Evolutionary conservation across 2,329 filamentous ascomycete species (phyloP).

Genomic region (Fusarium avenaceum): DNA sequence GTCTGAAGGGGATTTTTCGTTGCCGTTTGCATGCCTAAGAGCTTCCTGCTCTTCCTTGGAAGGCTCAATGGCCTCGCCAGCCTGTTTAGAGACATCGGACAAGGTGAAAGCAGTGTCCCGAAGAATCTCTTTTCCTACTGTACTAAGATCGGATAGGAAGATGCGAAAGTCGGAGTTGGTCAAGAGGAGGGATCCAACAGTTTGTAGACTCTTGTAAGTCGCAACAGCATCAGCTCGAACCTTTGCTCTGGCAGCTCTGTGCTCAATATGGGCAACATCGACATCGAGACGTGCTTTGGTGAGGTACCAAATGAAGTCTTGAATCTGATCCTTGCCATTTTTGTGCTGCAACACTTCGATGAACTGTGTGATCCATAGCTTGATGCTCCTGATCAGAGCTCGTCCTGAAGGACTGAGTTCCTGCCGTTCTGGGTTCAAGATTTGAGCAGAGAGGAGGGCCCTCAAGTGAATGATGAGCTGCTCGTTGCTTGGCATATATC

Average conservation of each 20-base stretch:
- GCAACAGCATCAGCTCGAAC: slow-evolving; percentile 54
- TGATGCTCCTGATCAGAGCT: slow-evolving; percentile 77
- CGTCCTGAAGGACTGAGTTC: slow-evolving; percentile 84
- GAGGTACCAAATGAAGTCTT: slow-evolving; percentile 91
- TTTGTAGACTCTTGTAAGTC: slow-evolving; percentile 83
- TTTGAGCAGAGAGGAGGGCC: slow-evolving; percentile 80
- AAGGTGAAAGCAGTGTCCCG: slow-evolving; percentile 86
- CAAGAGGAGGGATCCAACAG: slow-evolving; percentile 85
- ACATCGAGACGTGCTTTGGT: slow-evolving; percentile 74
- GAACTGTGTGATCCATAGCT: slow-evolving; percentile 81
- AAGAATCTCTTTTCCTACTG: slow-evolving; percentile 86
- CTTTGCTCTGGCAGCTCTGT: slow-evolving; percentile 49
- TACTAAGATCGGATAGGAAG: slow-evolving; percentile 84
- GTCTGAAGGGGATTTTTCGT: slow-evolving; percentile 60
- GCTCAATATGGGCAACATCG: slow-evolving; percentile 50
- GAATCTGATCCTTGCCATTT: slow-evolving; percentile 86
- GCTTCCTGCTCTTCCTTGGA: slow-evolving; percentile 70
- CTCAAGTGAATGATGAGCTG: slow-evolving; percentile 85
- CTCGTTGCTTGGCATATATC: slow-evolving; percentile 93
- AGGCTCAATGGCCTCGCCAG: slow-evolving; percentile 79
- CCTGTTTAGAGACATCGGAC: slow-evolving; percentile 80
- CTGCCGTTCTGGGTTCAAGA: slow-evolving; percentile 77
- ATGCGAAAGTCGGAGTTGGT: slow-evolving; percentile 92
- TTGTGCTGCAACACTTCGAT: slow-evolving; percentile 87
- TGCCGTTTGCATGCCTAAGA: slow-evolving; percentile 57